Conservation (phyloP, 352 stramenopile species). For the Pythium biforme region DNA sequence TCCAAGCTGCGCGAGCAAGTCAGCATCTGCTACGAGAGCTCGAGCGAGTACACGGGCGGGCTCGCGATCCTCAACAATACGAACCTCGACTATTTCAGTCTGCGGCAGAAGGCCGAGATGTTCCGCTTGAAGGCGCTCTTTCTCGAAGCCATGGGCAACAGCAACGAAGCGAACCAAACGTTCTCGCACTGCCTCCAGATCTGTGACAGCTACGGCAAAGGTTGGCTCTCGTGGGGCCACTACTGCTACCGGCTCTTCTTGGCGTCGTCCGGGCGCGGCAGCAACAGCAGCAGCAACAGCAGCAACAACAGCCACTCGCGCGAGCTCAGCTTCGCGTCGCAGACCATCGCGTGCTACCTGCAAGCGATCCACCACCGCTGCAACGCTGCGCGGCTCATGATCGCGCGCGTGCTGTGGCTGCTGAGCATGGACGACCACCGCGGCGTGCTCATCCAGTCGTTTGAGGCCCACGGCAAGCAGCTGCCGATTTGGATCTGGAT, state of each 20-base stretch:
- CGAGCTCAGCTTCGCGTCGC: slow-evolving; percentile 74
- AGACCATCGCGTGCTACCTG: slow-evolving; percentile 93
- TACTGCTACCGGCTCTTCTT: slow-evolving; percentile 89
- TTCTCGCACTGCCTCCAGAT: slow-evolving; percentile 92
- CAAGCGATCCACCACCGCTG: slow-evolving; percentile 91
- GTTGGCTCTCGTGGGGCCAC: slow-evolving; percentile 94
- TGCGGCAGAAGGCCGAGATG: slow-evolving; percentile 91
- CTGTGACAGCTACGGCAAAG: slow-evolving; percentile 91
- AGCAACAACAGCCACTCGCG: slow-evolving; percentile 12
- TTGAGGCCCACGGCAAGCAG: slow-evolving; percentile 93
- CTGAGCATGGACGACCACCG: slow-evolving; percentile 86
- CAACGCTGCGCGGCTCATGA: slow-evolving; percentile 87
- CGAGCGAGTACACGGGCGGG: slow-evolving; percentile 82
- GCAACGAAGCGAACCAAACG: slow-evolving; percentile 84
- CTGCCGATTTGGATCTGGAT: slow-evolving; percentile 99
- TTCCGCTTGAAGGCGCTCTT: slow-evolving; percentile 92
- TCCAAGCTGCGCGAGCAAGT: slow-evolving; percentile 92
- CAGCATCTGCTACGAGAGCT: slow-evolving; percentile 90
- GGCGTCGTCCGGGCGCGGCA: slow-evolving; percentile 38
- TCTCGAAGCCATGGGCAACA: slow-evolving; percentile 76
- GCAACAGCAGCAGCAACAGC: slow-evolving; percentile 2
- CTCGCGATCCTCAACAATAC: slow-evolving; percentile 93
- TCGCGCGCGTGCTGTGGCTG: slow-evolving; percentile 90
- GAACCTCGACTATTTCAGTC: slow-evolving; percentile 92
- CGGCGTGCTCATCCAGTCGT: slow-evolving; percentile 75